Evolutionary conservation across 345 rosid genomes (phyloP), one percentile per base, ranked within the genome.

Genomic region (Eucalyptus tenuipes): DNA sequence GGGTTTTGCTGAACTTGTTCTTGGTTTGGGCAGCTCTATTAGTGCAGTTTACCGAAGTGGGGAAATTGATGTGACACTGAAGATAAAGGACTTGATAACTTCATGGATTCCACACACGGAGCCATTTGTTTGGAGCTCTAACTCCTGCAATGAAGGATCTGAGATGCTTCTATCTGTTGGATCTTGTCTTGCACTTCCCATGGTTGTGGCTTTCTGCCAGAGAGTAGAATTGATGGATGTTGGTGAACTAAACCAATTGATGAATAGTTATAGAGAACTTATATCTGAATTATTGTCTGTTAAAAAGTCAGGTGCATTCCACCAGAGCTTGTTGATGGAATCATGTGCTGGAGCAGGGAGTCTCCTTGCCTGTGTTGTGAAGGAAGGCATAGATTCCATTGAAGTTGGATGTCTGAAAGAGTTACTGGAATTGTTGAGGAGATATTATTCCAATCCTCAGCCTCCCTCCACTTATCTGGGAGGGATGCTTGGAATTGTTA

Each of bases 401-500:
- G 94, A 94, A 87, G 90, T 91, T 88, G 95, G 93, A 89, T 50
- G 82, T n/a, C 88, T 97, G 82, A 93, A 93, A 90, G 86, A 88
- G 68, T 94, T 95, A 61, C 91, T 96, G 89, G 95, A 95, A 85
- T 89, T 96, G 89, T 96, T 96, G 88, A 96, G 93, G 89, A 94
- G 90, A 89, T 96, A 98, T 89, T 97, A 96, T 89, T 93, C 96
- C 87, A 92, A 89, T 88, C 92, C 96, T 90, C 88, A 90, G 89
- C 96, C 96, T 89, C 89, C 96, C 16, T 90, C 93, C 86, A 88
- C 93, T 89, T 95, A 95, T 88, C 90, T 96, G 89, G 97, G 98
- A 88, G 99, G 96, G 81, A 96, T 97, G 98, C 94, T 97, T 88
- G 99, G 99, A 89, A 92, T 97, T 86, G 94, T 96, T 90, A 97